A percentile compares a stretch with the other conserved stretches of the same genome.
These are phyloP conservation scores for Achlya hypogyna DNA, from an alignment of 352 stramenopile genomes.

Conservation along the genomic window DNA sequence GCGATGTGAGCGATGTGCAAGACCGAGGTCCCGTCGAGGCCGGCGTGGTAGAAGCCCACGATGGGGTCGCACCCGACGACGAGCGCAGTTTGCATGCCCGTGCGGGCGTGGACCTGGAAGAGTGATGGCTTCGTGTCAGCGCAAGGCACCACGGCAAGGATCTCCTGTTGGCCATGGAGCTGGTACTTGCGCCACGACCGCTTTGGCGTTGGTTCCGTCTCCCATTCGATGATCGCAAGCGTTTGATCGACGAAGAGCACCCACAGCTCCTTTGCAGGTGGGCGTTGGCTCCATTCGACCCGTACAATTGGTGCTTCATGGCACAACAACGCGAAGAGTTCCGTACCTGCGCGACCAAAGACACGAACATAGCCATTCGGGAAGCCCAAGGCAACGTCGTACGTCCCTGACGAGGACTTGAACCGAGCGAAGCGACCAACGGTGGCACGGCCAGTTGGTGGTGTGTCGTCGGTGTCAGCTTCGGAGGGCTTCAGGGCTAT, in stretches of 20 bases:
- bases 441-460: not conserved
- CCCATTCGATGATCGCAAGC: slow-evolving; percentile 65
- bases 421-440: not conserved
- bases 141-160: slow-evolving; percentile 51
- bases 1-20: slow-evolving; percentile 81
- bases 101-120: slow-evolving; percentile 69
- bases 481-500: not conserved
- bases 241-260: slow-evolving; percentile 68
- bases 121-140: slow-evolving; percentile 56
- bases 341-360: not conserved
- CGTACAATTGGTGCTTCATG: not conserved
- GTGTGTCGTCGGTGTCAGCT: not conserved
- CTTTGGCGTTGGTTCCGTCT: slow-evolving; percentile 37
- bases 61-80: slow-evolving; percentile 58
- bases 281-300: slow-evolving; percentile 7
- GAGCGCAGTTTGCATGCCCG: slow-evolving; percentile 63
- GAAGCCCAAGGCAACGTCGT: slow-evolving; percentile 2
- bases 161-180: slow-evolving; percentile 56
- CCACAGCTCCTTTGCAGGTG: slow-evolving; percentile 40
- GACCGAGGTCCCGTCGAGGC: slow-evolving; percentile 79
- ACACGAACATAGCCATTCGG: slow-evolving; percentile 7
- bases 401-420: not conserved
- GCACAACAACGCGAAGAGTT: slow-evolving; percentile 11
- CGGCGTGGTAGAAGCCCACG: slow-evolving; percentile 73
- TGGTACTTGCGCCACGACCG: slow-evolving; percentile 68